Evolutionary conservation across 495 filamentous ascomycete genomes (phyloP), one percentile per base, ranked within the genome.

Genomic region (Aspergillus cristatus): DNA sequence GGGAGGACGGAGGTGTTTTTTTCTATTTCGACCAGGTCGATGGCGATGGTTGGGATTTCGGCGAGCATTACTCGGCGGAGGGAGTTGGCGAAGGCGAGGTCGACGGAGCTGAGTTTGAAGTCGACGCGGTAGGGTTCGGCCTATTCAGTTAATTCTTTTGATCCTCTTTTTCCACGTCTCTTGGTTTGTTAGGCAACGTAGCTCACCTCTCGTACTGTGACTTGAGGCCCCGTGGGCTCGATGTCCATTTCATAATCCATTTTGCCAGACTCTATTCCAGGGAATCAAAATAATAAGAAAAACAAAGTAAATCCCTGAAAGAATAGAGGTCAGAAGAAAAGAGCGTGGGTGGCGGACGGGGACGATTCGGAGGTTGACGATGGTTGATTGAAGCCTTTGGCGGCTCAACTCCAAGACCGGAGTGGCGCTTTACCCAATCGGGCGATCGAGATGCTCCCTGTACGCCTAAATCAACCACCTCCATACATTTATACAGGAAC

Each of bases 1-100:
- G 91, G 81, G 7, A 97, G 76, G 2, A 96, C 87, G 32, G 87
- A 90, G 42, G 86, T 95, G 70, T 98, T 97, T 43, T 68, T 75
- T 57, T 91, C 81, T 43, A 97, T 78, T 63, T 96, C 86, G 34
- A 97, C 88, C 2, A 94, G 73, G 54, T 97, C 90, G 63, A 96
- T 88, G 33, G 90, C 89, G 54, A 98, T 76, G 17, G 87, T 97
- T 14, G 90, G 91, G 35, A 98, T 80, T 65, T 98, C 91, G 59
- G 86, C 84, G 43, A 96, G 81, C 65, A 97, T 87, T 36, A 81
- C 74, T 48, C 91, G 87, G 45, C 91, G 89, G 26, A 97, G 74
- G 32, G 87, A 85, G 72, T 98, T 98, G 45, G 93, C 93, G 51
- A 97, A 87, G 42, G 85, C 74, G 37, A 94, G 75, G 55, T 90